Base-by-base conservation (phyloP, 805 yeast genomes). In the Candida patagonica region DNA sequence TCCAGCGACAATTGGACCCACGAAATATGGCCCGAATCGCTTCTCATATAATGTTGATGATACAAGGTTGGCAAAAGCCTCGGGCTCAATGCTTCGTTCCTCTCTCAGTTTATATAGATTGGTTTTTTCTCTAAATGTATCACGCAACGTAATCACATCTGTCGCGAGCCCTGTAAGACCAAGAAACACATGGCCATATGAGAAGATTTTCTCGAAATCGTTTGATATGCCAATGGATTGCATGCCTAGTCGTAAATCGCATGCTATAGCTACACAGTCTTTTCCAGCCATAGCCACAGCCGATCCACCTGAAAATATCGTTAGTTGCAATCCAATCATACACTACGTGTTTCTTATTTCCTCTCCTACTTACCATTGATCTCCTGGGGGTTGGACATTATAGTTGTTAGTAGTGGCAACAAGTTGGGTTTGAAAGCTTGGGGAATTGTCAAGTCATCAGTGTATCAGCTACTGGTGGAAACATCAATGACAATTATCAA, bases 201-300 rank as follows among this genome's bases (percentile, higher is more conserved):
- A 78, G 60, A 89, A 87, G 45, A 92, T 71, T 68, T 92, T 92
- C 57, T 92, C 96, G 61, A 92, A 94, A 55, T 87, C 80, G 61
- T 87, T 87, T 35, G 96, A 70, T 35, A 92, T 76, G 41, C 97
- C 96, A 19, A 92, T 68, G 5, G 95, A 84, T 62, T 92, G 98
- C 60, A 78, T 77, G 17, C 99, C 99, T 46, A 92, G 69, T 55
- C 97, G 79, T 57, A 92, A 69, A 65, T 92, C 99, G 53, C 92
- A 80, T 3, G 96, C 99, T 55, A 92, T 87, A 23, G 97, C 98
- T 41, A 92, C 88, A 70, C 99, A 92, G 52, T 87, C 96, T 59
- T 94, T 88, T 54, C 99, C 99, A 20, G 80, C 80, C 99, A 92
- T 92, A 49, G 98, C 98, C 25, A 94, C 94, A 38, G 95, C 95